Conservation (phyloP, 345 rosid genomes). For the Brassica cretica region DNA sequence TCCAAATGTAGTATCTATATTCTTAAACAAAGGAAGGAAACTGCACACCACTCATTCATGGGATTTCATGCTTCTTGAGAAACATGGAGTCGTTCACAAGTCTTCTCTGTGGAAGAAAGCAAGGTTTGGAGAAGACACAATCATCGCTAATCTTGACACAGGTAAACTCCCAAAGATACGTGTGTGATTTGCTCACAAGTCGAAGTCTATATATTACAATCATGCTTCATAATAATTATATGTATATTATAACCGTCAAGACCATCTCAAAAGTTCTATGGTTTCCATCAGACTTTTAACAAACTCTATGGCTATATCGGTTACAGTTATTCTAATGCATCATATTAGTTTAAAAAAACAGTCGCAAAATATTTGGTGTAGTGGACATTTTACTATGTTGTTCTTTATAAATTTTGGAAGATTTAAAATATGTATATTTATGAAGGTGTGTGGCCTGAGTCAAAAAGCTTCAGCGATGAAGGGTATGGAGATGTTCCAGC, state of each 20-base stretch:
- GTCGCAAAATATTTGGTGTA: not conserved
- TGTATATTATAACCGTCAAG: not conserved
- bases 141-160: constrained; percentile 64
- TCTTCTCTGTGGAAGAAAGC: constrained; percentile 54
- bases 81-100: constrained; percentile 36
- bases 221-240: not conserved
- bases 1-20: constrained; percentile 61
- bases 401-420: not conserved
- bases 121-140: constrained; percentile 51
- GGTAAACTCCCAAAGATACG: constrained; percentile 31
- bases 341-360: too few relatives aligned
- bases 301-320: too few relatives aligned
- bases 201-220: not conserved
- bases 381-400: not conserved
- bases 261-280: not conserved
- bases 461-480: constrained; percentile 60
- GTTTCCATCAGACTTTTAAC: too few relatives aligned
- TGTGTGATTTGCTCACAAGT: not conserved
- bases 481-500: constrained; percentile 55
- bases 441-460: constrained; percentile 69
- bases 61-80: constrained; percentile 60
- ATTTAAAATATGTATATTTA: not conserved
- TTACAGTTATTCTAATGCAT: too few relatives aligned
- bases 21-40: constrained; percentile 50
- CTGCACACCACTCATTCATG: constrained; percentile 68